Conservation (phyloP, 345 rosid species). For the Clausena lansium region DNA sequence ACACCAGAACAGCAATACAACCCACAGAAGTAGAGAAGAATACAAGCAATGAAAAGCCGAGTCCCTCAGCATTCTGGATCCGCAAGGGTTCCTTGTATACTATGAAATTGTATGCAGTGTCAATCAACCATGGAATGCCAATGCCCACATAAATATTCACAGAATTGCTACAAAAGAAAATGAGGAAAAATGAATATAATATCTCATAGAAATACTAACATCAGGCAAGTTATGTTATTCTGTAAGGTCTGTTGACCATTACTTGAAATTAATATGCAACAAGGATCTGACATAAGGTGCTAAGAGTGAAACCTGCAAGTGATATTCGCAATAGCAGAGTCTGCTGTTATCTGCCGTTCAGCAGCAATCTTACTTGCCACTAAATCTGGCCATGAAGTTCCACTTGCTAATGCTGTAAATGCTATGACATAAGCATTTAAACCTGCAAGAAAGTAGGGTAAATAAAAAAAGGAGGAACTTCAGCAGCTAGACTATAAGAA, state of each 20-base stretch:
- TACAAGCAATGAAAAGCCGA: constrained; percentile 77
- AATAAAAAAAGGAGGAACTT: constrained; percentile 5
- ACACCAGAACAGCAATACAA: constrained; percentile 73
- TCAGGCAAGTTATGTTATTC: no score
- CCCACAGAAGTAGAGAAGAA: constrained; percentile 78
- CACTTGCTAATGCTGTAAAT: constrained; percentile 86
- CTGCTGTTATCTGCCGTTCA: constrained; percentile 88
- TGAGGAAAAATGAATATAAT: background rate
- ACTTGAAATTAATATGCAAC: background rate
- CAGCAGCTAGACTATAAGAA: constrained; percentile 1
- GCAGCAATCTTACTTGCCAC: constrained; percentile 98
- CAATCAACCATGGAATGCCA: constrained; percentile 92
- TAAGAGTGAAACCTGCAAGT: constrained; percentile 69
- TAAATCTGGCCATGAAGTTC: constrained; percentile 97
- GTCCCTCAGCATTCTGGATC: constrained; percentile 62
- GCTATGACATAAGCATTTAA: constrained; percentile 92
- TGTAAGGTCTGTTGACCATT: background rate
- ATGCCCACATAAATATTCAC: constrained; percentile 93
- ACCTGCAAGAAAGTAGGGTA: constrained; percentile 60
- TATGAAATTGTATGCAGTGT: constrained; percentile 76
- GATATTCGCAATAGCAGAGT: constrained; percentile 96
- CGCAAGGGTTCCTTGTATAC: constrained; percentile 62
- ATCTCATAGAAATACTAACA: no score
- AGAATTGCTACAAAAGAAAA: constrained; percentile 56
- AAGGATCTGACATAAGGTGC: background rate